Evolutionary conservation across 768 basidiomycete genomes (phyloP).

Genomic region (Rhodotorula paludigena): DNA sequence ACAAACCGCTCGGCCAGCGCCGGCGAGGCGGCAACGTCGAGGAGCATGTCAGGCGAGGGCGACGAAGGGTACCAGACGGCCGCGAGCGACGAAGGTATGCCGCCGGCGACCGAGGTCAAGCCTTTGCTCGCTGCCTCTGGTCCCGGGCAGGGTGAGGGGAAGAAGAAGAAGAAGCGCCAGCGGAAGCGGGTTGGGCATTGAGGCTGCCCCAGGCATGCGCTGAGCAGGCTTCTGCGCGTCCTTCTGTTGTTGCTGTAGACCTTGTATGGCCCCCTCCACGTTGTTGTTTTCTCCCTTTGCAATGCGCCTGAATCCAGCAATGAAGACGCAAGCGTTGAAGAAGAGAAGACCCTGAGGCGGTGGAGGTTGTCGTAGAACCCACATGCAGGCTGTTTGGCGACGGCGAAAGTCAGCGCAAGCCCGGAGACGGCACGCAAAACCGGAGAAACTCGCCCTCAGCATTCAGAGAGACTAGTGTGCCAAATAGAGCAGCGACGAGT

Average conservation of each 20-base stretch:
- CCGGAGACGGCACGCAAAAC: no score
- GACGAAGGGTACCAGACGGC: not conserved
- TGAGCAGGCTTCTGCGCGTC: not conserved
- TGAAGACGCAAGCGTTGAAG: constrained; percentile 32
- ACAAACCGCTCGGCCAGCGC: not conserved
- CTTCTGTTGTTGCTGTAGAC: not conserved
- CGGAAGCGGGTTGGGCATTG: constrained; percentile 6
- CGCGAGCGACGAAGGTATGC: not conserved
- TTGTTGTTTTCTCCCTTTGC: no score
- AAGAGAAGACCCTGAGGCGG: not conserved
- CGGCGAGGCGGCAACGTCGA: not conserved
- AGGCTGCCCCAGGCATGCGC: not conserved
- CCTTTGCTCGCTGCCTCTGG: not conserved
- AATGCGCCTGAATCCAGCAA: constrained; percentile 11
- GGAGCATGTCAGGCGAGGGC: not conserved
- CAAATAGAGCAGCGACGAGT: constrained; percentile 40
- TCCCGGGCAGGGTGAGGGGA: not conserved
- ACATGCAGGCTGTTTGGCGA: no score
- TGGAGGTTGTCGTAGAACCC: constrained; percentile 28
- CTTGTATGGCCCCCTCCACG: not conserved
- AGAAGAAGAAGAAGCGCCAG: constrained; percentile 10
- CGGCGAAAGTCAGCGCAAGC: no score
- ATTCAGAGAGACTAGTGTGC: constrained; percentile 29
- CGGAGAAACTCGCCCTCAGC: no score
- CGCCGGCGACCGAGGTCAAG: not conserved